Evolutionary conservation across 441 rosid genomes (phyloP), one percentile per base, ranked within the genome.

Genomic region (Biscutella laevigata): DNA sequence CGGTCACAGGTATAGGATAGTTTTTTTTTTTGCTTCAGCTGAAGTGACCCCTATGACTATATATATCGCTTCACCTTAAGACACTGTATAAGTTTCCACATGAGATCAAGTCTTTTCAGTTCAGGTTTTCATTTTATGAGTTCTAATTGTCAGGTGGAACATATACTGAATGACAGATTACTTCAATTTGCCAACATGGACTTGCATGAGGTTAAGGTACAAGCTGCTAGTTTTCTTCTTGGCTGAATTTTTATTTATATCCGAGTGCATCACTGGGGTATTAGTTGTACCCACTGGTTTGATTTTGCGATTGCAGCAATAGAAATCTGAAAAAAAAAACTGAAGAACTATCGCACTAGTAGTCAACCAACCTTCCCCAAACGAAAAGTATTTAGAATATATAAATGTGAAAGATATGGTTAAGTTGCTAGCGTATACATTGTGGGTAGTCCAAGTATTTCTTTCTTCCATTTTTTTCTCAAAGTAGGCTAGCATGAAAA

Each of bases 121-220:
- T 44, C 53, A 42, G 33, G 27, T 16, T 37, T 51, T 52, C 10
- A 12, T 44, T 53, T 47, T 33, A 30, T 53, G 57, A 53, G 12
- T 24, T 53, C 24, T 32, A 30, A 4, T 57, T 72, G 59, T 53
- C 85, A 94, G 98, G 98, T 90, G 62, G 98, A 94, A 84, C 91
- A 86, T 53, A 79, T 87, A 82, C 78, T 94, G 40, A 94, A 87
- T 80, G 99, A 90, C 74, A 87, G 94, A 73, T 73, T 94, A 46
- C 72, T 87, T 54, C 98, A 90, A n/a, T 90, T 83, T 79, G 92
- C 81, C 74, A 87, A 87, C 69, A 68, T 74, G 61, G 98, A 94
- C 72, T 68, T 89, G 72, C 94, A 53, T 38, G 99, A 94, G 47
- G 95, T 90, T 67, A 94, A 94, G 99, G 99, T 94, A 85, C 59